Evolutionary conservation across 73 alveolate genomes (phyloP).

Genomic region (Halteria grandinella): DNA sequence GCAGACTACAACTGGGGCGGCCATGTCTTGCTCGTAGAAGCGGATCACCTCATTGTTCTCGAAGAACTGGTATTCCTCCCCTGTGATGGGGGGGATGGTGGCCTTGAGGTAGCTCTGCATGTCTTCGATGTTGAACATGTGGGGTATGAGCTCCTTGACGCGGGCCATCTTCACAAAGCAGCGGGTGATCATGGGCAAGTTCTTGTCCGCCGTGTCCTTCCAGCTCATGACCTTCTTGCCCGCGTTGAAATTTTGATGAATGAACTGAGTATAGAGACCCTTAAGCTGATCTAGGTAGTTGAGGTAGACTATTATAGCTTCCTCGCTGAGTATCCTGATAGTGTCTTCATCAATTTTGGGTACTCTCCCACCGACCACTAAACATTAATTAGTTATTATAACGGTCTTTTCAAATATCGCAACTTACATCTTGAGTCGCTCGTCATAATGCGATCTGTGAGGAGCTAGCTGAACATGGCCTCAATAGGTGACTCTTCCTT

Average conservation of each 20-base stretch:
- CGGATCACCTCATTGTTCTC: conserved; percentile 47
- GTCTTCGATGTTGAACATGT: conserved; percentile 76
- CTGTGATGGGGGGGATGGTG: conserved; percentile 72
- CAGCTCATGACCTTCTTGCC: conserved; percentile 51
- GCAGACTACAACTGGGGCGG: conserved; percentile 13
- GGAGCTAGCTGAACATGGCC: conserved; percentile 71
- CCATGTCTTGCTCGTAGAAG: conserved; percentile 58
- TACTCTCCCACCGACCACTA: conserved; percentile 70
- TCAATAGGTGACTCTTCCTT: conserved; percentile 77
- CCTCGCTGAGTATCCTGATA: conserved; percentile 54
- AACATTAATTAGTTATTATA: too few relatives aligned
- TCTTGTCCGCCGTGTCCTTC: conserved; percentile 68
- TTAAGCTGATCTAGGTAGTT: conserved; percentile 57
- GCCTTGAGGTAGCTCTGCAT: conserved; percentile 58
- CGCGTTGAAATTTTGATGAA: conserved; percentile 58
- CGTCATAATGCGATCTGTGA: conserved; percentile 68
- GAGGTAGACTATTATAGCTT: conserved; percentile 53
- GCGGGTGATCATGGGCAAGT: conserved; percentile 61
- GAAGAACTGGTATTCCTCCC: conserved; percentile 56
- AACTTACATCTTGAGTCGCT: conserved; percentile 49
- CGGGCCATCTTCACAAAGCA: conserved; percentile 67
- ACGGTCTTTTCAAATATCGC: too few relatives aligned
- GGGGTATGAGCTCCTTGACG: conserved; percentile 66
- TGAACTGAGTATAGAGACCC: conserved; percentile 51
- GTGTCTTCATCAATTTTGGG: conserved; percentile 74